phyloP scores from a whole-genome alignment of 345 rosid species.

The Iberis pinnata region DNA sequence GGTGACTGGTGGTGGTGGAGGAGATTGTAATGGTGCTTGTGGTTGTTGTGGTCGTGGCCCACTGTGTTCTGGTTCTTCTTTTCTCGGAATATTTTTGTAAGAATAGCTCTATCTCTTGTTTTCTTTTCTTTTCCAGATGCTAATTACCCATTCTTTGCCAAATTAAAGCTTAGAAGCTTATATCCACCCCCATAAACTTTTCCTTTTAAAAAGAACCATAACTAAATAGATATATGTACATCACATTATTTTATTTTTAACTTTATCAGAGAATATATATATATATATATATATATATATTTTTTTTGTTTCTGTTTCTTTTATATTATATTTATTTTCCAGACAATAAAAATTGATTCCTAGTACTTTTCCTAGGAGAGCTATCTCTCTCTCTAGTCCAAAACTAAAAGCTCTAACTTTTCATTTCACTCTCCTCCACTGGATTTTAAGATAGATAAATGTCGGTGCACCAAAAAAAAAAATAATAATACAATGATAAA shows the following conservation, averaged over 20 bases:
- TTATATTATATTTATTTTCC: no score
- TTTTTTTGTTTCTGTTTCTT: no score
- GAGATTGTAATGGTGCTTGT: no score
- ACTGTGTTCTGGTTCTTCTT: slow-evolving; percentile 26
- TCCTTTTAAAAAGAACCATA: no score
- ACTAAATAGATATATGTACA: no score
- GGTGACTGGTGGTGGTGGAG: slow-evolving; percentile 21
- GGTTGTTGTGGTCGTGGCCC: slow-evolving; percentile 31
- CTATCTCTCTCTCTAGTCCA: slow-evolving; percentile 17
- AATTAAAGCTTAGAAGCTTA: slow-evolving; percentile 25
- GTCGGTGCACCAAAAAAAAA: no score
- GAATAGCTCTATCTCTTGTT: slow-evolving; percentile 28
- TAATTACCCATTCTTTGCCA: slow-evolving; percentile 34
- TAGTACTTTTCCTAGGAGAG: slow-evolving; percentile 34
- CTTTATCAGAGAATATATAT: no score
- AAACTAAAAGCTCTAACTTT: slow-evolving; percentile 25
- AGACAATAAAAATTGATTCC: slow-evolving; percentile 33
- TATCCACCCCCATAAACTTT: slow-evolving; percentile 20
- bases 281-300: no score
- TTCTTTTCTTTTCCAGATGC: slow-evolving; percentile 20
- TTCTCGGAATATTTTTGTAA: slow-evolving; percentile 22
- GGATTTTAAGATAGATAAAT: slow-evolving; percentile 9
- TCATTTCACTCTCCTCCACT: slow-evolving; percentile 30
- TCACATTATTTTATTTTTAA: no score
- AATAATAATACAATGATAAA: no score